Base-by-base conservation (phyloP, 306 rosid species). In the Prosopis cineraria region DNA sequence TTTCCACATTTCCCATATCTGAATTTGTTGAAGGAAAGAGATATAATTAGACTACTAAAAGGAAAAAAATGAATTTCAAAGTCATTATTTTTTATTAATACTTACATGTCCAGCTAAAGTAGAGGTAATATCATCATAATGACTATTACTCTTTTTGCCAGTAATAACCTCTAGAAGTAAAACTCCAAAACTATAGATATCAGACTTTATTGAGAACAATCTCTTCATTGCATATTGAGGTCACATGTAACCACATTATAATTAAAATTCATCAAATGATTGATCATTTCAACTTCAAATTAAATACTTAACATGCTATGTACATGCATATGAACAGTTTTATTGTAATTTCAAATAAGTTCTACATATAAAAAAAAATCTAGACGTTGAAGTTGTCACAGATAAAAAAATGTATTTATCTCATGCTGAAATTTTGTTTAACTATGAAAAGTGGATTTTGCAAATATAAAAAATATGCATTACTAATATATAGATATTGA, bases 1-100 rank as follows among this genome's bases (percentile, higher is more conserved):
- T 70, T 27, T 88, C 93, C 98, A 93, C 16, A 88, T 76, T 10
- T 88, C 79, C 96, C 94, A 93, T n/a, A 75, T 87, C 96, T 93
- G 27, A 80, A 67, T 70, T 10, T 77, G 29, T 20, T n/a, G 17
- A 19, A 82, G 20, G 22, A 13, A 10, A 1, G 30, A 3, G 29
- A 40, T 70, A 40, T 70, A 7, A 20, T 58, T 72, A 52, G 31
- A 59, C 3, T 48, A 27, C 33, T 73, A 24, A 71, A 31, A 4
- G 22, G n/a, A 24, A 43, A 20, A 24, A 43, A 20, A 43, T 45
- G 41, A 11, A 79, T 19, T 63, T 77, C 3, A 2, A 7, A n/a
- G 30, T 70, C 11, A 16, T 37, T 63, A 20, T 52, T 53, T 78
- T 62, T 50, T 64, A 7, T 24, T 3, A 44, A 71, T 33, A 63